A percentile compares a stretch with the other conserved stretches of the same genome.
These are phyloP conservation scores for Pelargonium australe DNA, from an alignment of 441 rosid genomes.

Conservation along the genomic window DNA sequence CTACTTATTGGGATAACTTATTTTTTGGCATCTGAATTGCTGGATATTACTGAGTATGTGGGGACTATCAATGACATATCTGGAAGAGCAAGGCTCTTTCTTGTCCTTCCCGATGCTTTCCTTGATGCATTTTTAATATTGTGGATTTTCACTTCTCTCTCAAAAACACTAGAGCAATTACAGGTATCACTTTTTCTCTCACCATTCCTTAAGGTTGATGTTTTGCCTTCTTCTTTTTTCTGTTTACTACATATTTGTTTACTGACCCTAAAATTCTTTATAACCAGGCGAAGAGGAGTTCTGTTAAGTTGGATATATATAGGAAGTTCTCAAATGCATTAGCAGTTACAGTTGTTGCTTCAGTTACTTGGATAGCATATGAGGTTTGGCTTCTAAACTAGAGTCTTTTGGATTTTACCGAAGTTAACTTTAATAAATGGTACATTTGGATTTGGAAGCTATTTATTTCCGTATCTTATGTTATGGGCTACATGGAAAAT, in stretches of 20 bases:
- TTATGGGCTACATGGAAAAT: background rate
- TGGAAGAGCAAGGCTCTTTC: conserved; percentile 83
- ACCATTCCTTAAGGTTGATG: background rate
- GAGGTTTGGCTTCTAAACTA: conserved; percentile 53
- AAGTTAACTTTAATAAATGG: background rate
- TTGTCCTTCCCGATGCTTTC: conserved; percentile 87
- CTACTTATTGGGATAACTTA: conserved; percentile 76
- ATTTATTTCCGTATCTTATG: background rate
- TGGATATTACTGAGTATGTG: conserved; percentile 76
- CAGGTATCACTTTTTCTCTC: conserved; percentile 48
- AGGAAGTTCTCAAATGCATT: conserved; percentile 93
- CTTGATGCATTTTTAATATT: conserved; percentile 84
- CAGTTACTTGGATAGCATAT: conserved; percentile 84
- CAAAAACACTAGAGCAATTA: conserved; percentile 74
- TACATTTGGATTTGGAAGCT: background rate
- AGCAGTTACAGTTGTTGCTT: conserved; percentile 69
- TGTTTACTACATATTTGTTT: conserved; percentile 14
- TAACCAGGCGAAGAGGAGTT: conserved; percentile 67
- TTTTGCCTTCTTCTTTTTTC: background rate
- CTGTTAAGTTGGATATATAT: conserved; percentile 82
- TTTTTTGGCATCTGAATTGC: conserved; percentile 86
- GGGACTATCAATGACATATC: conserved; percentile 81
- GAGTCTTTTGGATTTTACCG: background rate
- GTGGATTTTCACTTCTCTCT: conserved; percentile 91
- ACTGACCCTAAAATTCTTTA: conserved; percentile 16